Conservation (phyloP, 2,329 filamentous ascomycete species). For the Esteya vermicola region DNA sequence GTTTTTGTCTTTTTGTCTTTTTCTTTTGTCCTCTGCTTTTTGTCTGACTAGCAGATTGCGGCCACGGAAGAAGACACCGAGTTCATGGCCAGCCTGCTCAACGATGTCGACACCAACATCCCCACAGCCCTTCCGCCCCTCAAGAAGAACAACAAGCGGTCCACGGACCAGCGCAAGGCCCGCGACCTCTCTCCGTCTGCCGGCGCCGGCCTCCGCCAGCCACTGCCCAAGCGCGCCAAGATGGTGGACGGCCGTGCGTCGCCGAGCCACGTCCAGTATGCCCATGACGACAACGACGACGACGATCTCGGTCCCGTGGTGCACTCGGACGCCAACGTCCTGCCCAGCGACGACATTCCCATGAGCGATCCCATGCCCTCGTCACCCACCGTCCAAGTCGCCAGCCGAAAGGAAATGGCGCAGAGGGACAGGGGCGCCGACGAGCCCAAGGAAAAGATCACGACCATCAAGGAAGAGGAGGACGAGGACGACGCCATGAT, state of each 20-base stretch:
- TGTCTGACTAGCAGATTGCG: conserved; percentile 23
- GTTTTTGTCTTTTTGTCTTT: background rate
- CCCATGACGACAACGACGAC: conserved; percentile 35
- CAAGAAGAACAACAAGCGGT: conserved; percentile 48
- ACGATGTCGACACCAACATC: conserved; percentile 71
- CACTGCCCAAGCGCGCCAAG: conserved; percentile 41
- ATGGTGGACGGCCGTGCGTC: conserved; percentile 32
- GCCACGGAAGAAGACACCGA: conserved; percentile 79
- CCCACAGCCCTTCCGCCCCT: conserved; percentile 37
- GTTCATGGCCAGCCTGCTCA: conserved; percentile 73
- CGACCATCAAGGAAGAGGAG: conserved; percentile 17
- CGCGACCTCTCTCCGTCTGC: conserved; percentile 66
- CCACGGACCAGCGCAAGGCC: conserved; percentile 57
- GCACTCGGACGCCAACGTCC: too few relatives aligned
- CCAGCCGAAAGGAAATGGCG: conserved; percentile 49
- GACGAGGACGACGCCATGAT: conserved; percentile 66
- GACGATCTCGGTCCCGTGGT: too few relatives aligned
- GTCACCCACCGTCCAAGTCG: conserved; percentile 69
- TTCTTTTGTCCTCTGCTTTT: background rate
- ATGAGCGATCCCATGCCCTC: conserved; percentile 79
- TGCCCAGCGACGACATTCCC: conserved; percentile 33
- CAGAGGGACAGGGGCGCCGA: too few relatives aligned
- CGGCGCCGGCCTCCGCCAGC: conserved; percentile 34
- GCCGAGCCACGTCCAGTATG: conserved; percentile 33
- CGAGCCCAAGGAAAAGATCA: background rate